Evolutionary conservation across 148 eudicot species (phyloP).

Genomic region (Fagopyrum homotropicum): DNA sequence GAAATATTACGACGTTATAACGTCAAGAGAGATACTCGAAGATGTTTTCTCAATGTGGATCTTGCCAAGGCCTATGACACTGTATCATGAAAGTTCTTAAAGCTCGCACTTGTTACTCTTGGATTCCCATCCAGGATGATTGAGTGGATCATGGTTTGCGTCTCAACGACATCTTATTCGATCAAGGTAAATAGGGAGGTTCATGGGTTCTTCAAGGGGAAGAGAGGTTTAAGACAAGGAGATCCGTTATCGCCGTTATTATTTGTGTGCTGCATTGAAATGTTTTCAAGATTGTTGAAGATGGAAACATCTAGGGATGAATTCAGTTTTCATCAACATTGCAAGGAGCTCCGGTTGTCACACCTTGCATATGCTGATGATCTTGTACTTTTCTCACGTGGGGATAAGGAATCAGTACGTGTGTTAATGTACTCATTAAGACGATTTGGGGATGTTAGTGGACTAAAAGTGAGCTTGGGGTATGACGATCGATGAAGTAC

Average conservation of each 20-base stretch:
- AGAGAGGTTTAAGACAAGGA: too few relatives aligned
- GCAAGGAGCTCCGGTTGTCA: not conserved
- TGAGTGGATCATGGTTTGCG: conserved; percentile 9
- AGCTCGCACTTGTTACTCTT: not conserved
- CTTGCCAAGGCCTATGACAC: conserved; percentile 18
- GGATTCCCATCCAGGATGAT: not conserved
- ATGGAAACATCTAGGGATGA: too few relatives aligned
- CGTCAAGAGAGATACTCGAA: not conserved
- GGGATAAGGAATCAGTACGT: not conserved
- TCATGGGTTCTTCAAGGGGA: too few relatives aligned
- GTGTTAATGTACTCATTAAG: not conserved
- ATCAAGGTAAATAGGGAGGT: too few relatives aligned
- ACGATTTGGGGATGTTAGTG: not conserved
- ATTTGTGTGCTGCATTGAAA: not conserved
- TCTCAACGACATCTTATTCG: not conserved
- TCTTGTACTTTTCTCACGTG: not conserved
- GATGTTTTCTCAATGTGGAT: conserved; percentile 12
- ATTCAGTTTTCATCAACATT: conserved; percentile 3
- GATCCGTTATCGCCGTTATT: not conserved
- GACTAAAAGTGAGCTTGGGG: not conserved
- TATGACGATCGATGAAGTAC: too few relatives aligned
- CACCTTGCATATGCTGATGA: conserved; percentile 13
- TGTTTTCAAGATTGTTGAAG: not conserved
- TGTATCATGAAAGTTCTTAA: not conserved
- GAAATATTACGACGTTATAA: conserved; percentile 2